A percentile compares a stretch with the other conserved stretches of the same genome.
Conservation (phyloP, 2,329 filamentous ascomycete species). For the Immersiporthe knoxdaviesiana region DNA sequence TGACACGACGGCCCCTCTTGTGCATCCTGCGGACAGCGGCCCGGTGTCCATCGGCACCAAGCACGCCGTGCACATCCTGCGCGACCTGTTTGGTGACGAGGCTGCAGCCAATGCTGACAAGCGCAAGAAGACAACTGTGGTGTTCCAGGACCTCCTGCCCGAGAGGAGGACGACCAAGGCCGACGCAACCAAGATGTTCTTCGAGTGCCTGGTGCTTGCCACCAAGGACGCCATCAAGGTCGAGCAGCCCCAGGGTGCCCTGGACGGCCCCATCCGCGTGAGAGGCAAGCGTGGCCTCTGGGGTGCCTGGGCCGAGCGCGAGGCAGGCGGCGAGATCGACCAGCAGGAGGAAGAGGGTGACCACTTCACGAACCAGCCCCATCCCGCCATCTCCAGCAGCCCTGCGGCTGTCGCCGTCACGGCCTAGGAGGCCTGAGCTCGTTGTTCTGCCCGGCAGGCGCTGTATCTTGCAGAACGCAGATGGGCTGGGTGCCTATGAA, state of each 20-base stretch:
- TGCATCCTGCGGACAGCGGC: conserved; percentile 82
- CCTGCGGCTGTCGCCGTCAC: conserved; percentile 27
- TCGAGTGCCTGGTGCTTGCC: conserved; percentile 91
- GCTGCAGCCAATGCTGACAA: conserved; percentile 70
- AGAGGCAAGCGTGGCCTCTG: conserved; percentile 93
- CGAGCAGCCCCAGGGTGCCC: conserved; percentile 73
- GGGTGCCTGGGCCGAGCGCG: conserved; percentile 91
- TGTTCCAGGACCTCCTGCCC: conserved; percentile 91
- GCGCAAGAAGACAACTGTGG: conserved; percentile 74
- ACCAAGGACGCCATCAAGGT: conserved; percentile 99
- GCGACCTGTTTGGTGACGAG: conserved; percentile 80
- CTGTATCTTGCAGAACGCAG: neutral
- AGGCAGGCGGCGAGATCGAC: conserved; percentile 66
- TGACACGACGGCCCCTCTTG: conserved; percentile 73
- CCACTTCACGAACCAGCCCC: conserved; percentile 35
- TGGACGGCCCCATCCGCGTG: conserved; percentile 82
- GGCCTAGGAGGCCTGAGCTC: conserved; percentile 20
- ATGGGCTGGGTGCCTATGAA: neutral
- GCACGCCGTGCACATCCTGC: conserved; percentile 91
- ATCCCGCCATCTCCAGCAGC: conserved; percentile 38
- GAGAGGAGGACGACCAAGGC: conserved; percentile 79
- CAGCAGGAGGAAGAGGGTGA: conserved; percentile 51
- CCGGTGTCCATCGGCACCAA: conserved; percentile 90
- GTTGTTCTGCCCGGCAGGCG: neutral
- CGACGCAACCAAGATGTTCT: conserved; percentile 99